phyloP scores from a whole-genome alignment of 441 rosid genomes.

The Geranium incanum region DNA sequence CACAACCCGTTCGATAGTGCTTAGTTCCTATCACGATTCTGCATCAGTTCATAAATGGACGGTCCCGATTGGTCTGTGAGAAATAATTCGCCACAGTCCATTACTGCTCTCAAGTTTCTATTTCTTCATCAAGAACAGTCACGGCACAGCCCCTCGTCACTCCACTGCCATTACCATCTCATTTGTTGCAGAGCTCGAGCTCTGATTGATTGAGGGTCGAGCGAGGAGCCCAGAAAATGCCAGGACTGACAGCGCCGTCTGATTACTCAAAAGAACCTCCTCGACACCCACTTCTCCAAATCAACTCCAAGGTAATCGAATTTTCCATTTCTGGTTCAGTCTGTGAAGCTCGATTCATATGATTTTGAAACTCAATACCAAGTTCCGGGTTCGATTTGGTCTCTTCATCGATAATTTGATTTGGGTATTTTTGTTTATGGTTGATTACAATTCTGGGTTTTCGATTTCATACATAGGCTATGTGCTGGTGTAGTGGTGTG shows the following conservation, averaged over 20 bases:
- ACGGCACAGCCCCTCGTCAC: background rate
- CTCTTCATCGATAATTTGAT: background rate
- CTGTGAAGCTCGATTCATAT: background rate
- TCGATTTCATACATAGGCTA: too few relatives aligned
- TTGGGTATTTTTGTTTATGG: background rate
- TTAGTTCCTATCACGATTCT: background rate
- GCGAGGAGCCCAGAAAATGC: slow-evolving; percentile 39
- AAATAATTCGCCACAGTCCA: background rate
- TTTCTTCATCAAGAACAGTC: background rate
- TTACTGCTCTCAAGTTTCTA: background rate
- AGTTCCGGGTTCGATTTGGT: background rate
- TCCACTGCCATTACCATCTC: background rate
- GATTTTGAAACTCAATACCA: background rate
- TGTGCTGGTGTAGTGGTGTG: background rate
- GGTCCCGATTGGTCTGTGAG: background rate
- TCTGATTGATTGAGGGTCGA: background rate
- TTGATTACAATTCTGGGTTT: background rate
- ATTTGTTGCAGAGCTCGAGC: background rate
- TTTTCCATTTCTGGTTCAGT: background rate
- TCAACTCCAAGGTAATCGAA: slow-evolving; percentile 62
- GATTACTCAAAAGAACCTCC: slow-evolving; percentile 67
- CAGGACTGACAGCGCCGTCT: slow-evolving; percentile 70
- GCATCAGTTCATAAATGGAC: background rate
- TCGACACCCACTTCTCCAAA: slow-evolving; percentile 60
- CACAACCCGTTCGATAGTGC: background rate